Evolutionary conservation across 1,284 basidiomycete genomes (phyloP).

Genomic region (Volvariella surrecta): DNA sequence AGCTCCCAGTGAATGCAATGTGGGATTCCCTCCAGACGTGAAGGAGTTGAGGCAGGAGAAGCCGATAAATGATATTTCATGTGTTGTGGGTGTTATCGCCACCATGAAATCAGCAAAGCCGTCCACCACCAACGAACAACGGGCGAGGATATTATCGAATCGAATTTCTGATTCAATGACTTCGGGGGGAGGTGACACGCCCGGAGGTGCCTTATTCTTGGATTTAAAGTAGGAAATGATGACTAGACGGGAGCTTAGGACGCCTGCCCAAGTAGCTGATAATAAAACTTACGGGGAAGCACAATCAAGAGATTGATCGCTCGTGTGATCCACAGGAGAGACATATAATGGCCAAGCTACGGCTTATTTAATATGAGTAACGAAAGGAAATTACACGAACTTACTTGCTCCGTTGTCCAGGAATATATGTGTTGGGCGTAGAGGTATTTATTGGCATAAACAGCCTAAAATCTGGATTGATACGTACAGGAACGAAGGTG

Average conservation of each 20-base stretch:
- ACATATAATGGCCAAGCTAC: constrained; percentile 45
- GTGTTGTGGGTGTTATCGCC: constrained; percentile 26
- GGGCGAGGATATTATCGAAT: constrained; percentile 35
- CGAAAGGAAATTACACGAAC: constrained; percentile 2
- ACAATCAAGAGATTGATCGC: constrained; percentile 39
- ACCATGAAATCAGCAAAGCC: constrained; percentile 35
- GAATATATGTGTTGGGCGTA: constrained; percentile 43
- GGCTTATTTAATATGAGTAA: background rate
- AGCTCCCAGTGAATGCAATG: constrained; percentile 38
- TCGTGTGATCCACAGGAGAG: constrained; percentile 36
- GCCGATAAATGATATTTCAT: constrained; percentile 24
- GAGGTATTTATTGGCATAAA: constrained; percentile 42
- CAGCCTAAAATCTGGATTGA: constrained; percentile 23
- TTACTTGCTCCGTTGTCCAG: constrained; percentile 38
- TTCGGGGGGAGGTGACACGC: constrained; percentile 17
- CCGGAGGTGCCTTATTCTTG: constrained; percentile 20
- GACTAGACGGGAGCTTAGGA: constrained; percentile 18
- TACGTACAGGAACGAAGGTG: background rate
- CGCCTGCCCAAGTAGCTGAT: background rate
- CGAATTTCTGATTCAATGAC: constrained; percentile 32
- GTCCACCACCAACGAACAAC: constrained; percentile 34
- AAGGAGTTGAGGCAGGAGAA: constrained; percentile 35
- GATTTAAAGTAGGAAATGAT: constrained; percentile 37
- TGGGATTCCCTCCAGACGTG: constrained; percentile 40
- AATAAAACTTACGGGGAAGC: constrained; percentile 32